Evolutionary conservation across 2,329 filamentous ascomycete genomes (phyloP).

Genomic region (Exophiala lecanii-corni): DNA sequence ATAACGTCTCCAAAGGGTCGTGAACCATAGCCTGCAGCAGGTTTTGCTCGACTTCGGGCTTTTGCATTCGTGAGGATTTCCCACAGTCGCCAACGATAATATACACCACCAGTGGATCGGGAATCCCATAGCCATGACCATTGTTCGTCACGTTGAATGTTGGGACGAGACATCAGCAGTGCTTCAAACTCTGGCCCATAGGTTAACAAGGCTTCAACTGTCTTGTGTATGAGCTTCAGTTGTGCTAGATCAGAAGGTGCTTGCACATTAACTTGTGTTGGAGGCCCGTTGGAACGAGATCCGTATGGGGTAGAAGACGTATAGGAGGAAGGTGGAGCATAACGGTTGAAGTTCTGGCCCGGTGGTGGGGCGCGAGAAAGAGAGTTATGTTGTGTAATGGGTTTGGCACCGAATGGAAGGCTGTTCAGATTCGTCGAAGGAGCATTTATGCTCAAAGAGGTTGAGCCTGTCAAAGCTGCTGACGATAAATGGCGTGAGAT

Average conservation of each 20-base stretch:
- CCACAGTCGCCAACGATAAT: constrained; percentile 92
- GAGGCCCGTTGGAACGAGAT: constrained; percentile 34
- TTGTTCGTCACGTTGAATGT: constrained; percentile 79
- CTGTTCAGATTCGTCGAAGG: constrained; percentile 43
- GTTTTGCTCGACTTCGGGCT: constrained; percentile 26
- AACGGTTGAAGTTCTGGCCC: constrained; percentile 54
- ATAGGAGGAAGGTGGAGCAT: constrained; percentile 74
- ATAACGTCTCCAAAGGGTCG: constrained; percentile 45
- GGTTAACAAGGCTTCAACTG: constrained; percentile 72
- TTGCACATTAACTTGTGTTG: constrained; percentile 64
- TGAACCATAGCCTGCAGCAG: constrained; percentile 13
- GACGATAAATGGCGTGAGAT: constrained; percentile 81
- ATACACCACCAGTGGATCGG: constrained; percentile 71
- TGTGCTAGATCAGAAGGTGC: constrained; percentile 73
- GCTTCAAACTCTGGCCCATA: constrained; percentile 88
- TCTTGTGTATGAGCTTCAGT: constrained; percentile 79
- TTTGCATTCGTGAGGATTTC: constrained; percentile 67
- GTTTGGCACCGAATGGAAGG: constrained; percentile 74
- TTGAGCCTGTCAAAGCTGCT: constrained; percentile 56
- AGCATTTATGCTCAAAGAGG: constrained; percentile 44
- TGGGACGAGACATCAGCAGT: constrained; percentile 77
- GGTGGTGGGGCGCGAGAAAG: constrained; percentile 47
- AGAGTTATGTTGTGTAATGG: constrained; percentile 49
- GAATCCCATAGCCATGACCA: constrained; percentile 95
- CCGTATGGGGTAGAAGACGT: constrained; percentile 38